Evolutionary conservation across 371 early-diverging fungal species (phyloP).

Genomic region (Funneliformis caledonium): DNA sequence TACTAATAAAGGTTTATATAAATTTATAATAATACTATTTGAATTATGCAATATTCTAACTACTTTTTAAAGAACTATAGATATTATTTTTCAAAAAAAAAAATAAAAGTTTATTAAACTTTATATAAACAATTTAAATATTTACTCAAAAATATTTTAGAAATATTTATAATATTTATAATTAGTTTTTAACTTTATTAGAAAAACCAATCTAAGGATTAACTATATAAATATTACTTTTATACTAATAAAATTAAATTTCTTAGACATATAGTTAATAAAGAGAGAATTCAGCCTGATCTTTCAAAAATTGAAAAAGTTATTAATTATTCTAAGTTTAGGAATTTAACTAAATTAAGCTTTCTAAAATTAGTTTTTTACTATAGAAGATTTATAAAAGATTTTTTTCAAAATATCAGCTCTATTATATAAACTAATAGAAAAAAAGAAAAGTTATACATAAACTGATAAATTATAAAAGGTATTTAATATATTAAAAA

Average conservation of each 20-base stretch:
- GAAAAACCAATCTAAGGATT: not conserved
- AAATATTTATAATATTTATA: conserved; percentile 31
- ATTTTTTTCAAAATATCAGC: conserved; percentile 43
- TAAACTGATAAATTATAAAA: not conserved
- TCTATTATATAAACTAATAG: not conserved
- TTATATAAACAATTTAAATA: conserved; percentile 50
- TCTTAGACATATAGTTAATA: not conserved
- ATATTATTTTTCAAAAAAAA: conserved; percentile 13
- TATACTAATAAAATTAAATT: not conserved
- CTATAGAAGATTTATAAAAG: conserved; percentile 48
- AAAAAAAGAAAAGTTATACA: not conserved
- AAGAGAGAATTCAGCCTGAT: not conserved
- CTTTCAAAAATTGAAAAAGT: not conserved
- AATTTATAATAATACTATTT: not conserved
- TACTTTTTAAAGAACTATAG: not conserved
- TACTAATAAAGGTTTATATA: no score
- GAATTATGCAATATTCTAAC: not conserved
- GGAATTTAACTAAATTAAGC: not conserved
- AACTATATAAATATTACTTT: conserved; percentile 20
- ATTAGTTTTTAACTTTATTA: conserved; percentile 5
- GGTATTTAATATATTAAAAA: conserved; percentile 35
- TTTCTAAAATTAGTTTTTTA: conserved; percentile 42
- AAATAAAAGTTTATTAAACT: conserved; percentile 42
- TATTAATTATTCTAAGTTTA: not conserved
- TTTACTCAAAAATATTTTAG: conserved; percentile 13